Evolutionary conservation across 257 asterid species (phyloP).

Genomic region (Fraxinus cuspidata): DNA sequence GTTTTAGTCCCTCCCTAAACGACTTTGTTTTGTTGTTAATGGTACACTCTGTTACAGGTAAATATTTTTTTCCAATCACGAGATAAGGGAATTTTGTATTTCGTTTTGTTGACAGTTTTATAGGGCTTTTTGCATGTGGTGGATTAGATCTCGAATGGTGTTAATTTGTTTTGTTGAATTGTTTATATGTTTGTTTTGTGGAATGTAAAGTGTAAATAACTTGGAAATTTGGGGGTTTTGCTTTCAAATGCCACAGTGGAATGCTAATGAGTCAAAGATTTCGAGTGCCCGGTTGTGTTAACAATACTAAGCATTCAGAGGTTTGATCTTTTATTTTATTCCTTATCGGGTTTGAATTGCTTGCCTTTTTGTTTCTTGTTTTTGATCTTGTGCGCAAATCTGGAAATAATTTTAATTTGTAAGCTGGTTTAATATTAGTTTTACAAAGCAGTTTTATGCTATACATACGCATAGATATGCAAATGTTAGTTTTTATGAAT

Average conservation of each 20-base stretch:
- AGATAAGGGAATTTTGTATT: constrained; percentile 23
- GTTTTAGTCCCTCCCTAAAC: constrained; percentile 30
- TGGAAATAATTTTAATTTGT: neutral
- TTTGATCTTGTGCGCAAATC: neutral
- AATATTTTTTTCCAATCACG: constrained; percentile 23
- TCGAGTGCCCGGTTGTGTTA: constrained; percentile 36
- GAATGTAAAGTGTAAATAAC: constrained; percentile 28
- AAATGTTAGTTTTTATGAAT: neutral
- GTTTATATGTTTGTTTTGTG: constrained; percentile 11
- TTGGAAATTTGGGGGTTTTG: constrained; percentile 33
- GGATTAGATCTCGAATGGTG: constrained; percentile 49
- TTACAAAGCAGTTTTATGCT: neutral
- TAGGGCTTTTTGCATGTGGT: constrained; percentile 43
- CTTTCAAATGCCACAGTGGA: constrained; percentile 58
- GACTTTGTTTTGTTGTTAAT: constrained; percentile 27
- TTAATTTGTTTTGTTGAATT: constrained; percentile 13
- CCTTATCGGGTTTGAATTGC: neutral
- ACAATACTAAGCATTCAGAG: constrained; percentile 35
- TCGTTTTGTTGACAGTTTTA: constrained; percentile 18
- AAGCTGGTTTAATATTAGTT: neutral
- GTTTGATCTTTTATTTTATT: constrained; percentile 29
- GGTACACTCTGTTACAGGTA: constrained; percentile 47
- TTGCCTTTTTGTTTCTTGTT: neutral
- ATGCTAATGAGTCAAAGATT: constrained; percentile 63
- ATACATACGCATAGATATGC: neutral